phyloP scores from a whole-genome alignment of 1,284 basidiomycete genomes.

The Sphaerobolus stellatus region DNA sequence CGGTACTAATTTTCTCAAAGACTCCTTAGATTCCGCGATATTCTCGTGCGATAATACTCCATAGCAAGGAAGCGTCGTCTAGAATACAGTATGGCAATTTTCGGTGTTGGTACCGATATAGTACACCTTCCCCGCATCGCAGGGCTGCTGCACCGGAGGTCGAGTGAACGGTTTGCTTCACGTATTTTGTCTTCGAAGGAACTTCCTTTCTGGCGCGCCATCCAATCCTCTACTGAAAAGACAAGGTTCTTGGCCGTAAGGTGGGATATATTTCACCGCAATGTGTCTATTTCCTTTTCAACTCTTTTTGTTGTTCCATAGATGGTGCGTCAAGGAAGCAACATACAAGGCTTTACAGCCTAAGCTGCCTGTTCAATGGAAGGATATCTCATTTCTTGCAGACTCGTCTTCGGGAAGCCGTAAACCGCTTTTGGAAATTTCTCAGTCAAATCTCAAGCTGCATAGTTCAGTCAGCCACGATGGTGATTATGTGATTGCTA shows the following conservation, averaged over 20 bases:
- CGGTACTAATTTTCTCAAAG: neutral
- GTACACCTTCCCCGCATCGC: constrained; percentile 5
- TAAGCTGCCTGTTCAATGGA: constrained; percentile 5
- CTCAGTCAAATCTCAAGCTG: neutral
- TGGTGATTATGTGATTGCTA: constrained; percentile 9
- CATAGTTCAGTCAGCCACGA: constrained; percentile 12
- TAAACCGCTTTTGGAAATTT: constrained; percentile 5
- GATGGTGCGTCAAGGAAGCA: constrained; percentile 12
- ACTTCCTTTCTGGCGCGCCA: neutral
- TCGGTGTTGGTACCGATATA: constrained; percentile 12
- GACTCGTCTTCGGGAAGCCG: neutral
- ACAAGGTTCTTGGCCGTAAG: constrained; percentile 5
- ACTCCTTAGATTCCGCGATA: neutral
- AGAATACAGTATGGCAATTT: constrained; percentile 1
- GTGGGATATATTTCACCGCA: neutral
- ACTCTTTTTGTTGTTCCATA: neutral
- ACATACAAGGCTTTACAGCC: constrained; percentile 13
- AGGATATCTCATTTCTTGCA: constrained; percentile 3
- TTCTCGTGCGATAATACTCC: neutral
- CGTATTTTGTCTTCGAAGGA: constrained; percentile 4
- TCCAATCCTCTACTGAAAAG: neutral
- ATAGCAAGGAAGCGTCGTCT: neutral
- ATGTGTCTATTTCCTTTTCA: neutral
- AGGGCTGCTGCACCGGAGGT: constrained; percentile 4
- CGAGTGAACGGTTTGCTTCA: constrained; percentile 4